These are phyloP conservation scores for Mycosarcoma maydis DNA, from an alignment of 1,284 basidiomycete species.

Conservation along the genomic window DNA sequence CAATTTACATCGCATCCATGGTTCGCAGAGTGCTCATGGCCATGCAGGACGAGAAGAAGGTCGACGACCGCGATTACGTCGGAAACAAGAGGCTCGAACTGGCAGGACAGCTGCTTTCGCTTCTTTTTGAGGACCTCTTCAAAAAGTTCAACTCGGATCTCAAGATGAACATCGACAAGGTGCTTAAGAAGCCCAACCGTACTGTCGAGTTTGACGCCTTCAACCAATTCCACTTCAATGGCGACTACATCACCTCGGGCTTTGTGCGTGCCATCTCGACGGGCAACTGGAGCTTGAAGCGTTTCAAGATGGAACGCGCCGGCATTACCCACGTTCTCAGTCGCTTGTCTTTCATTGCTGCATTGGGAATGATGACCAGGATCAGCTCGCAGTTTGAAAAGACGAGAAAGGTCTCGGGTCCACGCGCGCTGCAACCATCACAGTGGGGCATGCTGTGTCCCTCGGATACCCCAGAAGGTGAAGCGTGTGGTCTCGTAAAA, in stretches of 20 bases:
- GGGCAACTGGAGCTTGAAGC: conserved; percentile 98
- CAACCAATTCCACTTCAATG: conserved; percentile 86
- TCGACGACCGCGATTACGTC: conserved; percentile 98
- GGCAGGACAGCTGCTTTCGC: conserved; percentile 92
- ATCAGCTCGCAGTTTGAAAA: conserved; percentile 99
- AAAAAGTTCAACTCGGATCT: conserved; percentile 98
- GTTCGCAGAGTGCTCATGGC: conserved; percentile 94
- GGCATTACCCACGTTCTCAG: conserved; percentile 99
- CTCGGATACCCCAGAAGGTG: conserved; percentile 98
- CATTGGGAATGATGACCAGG: conserved; percentile 99
- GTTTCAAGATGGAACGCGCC: conserved; percentile 99
- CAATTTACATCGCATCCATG: conserved; percentile 98
- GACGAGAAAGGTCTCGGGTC: conserved; percentile 97
- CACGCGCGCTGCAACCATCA: conserved; percentile 93
- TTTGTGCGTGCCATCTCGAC: conserved; percentile 98
- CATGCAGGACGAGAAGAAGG: conserved; percentile 94
- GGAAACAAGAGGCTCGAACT: conserved; percentile 98
- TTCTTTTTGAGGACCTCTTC: conserved; percentile 97
- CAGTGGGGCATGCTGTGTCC: conserved; percentile 99
- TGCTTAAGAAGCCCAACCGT: conserved; percentile 94
- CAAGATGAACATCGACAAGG: conserved; percentile 96
- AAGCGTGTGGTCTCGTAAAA: conserved; percentile 98
- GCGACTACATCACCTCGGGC: conserved; percentile 91
- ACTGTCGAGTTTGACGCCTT: conserved; percentile 95
- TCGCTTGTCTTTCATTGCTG: conserved; percentile 93